A percentile compares a stretch with the other conserved stretches of the same genome.
phyloP scores from a whole-genome alignment of 2,329 filamentous ascomycete genomes.

The Trichophyton equinum region DNA sequence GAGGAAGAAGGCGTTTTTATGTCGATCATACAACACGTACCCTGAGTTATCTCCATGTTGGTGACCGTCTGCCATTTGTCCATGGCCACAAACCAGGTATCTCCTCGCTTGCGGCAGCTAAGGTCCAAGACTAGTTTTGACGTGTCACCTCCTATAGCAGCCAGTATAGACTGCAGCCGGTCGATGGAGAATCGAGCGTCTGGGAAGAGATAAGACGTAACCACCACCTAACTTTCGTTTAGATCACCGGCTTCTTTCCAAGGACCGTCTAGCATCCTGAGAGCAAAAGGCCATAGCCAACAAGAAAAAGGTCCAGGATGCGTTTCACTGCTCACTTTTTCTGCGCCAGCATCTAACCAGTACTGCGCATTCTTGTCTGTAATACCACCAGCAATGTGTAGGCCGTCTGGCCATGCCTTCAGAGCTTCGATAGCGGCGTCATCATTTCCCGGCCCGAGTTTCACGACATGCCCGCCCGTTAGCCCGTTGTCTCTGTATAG shows the following conservation, averaged over 20 bases:
- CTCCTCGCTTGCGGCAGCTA: slow-evolving; percentile 66
- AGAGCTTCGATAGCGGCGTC: slow-evolving; percentile 67
- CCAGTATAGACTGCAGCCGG: slow-evolving; percentile 61
- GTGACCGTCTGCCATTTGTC: slow-evolving; percentile 98
- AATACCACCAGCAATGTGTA: slow-evolving; percentile 94
- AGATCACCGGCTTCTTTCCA: slow-evolving; percentile 6
- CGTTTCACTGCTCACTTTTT: slow-evolving; percentile 52
- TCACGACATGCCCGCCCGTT: slow-evolving; percentile 81
- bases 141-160: slow-evolving; percentile 59
- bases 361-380: slow-evolving; percentile 67
- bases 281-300: neutral
- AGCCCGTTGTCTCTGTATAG: slow-evolving; percentile 68
- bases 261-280: neutral
- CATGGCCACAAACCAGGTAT: slow-evolving; percentile 93
- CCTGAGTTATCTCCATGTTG: slow-evolving; percentile 83
- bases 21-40: slow-evolving; percentile 35
- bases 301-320: neutral
- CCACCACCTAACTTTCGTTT: slow-evolving; percentile 62
- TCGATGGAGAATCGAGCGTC: slow-evolving; percentile 66
- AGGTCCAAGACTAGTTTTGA: slow-evolving; percentile 85
- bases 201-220: slow-evolving; percentile 91
- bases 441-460: slow-evolving; percentile 82
- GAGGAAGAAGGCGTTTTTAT: neutral
- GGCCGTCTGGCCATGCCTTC: slow-evolving; percentile 59
- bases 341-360: slow-evolving; percentile 81